Percentiles rank a stretch among this genome's conserved stretches.
Conservation (phyloP, 495 filamentous ascomycete genomes). For the Podospora didyma region DNA sequence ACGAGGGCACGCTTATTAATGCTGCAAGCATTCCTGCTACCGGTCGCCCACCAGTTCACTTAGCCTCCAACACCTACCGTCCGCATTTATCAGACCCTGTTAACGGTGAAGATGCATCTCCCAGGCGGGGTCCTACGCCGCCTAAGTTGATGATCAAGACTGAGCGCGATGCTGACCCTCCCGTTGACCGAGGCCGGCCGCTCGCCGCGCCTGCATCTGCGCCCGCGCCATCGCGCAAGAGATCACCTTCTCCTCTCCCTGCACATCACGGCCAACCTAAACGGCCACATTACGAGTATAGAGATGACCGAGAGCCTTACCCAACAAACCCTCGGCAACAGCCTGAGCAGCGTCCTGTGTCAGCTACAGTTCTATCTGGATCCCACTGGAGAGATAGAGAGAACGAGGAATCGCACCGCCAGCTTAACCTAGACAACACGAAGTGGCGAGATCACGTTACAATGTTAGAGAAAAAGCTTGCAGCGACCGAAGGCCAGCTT, state of each 20-base stretch:
- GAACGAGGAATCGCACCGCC: not conserved
- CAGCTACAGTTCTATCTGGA: not conserved
- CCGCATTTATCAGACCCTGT: not conserved
- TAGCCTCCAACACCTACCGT: not conserved
- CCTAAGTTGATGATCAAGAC: not conserved
- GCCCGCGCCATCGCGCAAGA: conserved; percentile 8
- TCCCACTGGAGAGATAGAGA: not conserved
- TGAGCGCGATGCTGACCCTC: not conserved
- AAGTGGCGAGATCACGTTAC: conserved; percentile 1
- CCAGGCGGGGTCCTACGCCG: not conserved
- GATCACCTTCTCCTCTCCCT: conserved; percentile 9
- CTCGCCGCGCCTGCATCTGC: not conserved
- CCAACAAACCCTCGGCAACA: not conserved
- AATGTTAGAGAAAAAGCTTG: conserved; percentile 12
- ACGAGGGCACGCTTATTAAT: not conserved
- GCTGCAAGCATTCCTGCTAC: not conserved
- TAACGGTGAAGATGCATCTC: not conserved
- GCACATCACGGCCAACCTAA: not conserved
- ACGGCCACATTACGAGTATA: too few species aligned
- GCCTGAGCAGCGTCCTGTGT: not conserved
- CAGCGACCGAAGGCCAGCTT: conserved; percentile 6
- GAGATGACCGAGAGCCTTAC: not conserved
- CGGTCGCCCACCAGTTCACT: not conserved
- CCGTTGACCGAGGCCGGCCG: not conserved
- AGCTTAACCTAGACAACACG: not conserved